phyloP scores from a whole-genome alignment of 2,329 filamentous ascomycete species.

The Elsinoe australis region DNA sequence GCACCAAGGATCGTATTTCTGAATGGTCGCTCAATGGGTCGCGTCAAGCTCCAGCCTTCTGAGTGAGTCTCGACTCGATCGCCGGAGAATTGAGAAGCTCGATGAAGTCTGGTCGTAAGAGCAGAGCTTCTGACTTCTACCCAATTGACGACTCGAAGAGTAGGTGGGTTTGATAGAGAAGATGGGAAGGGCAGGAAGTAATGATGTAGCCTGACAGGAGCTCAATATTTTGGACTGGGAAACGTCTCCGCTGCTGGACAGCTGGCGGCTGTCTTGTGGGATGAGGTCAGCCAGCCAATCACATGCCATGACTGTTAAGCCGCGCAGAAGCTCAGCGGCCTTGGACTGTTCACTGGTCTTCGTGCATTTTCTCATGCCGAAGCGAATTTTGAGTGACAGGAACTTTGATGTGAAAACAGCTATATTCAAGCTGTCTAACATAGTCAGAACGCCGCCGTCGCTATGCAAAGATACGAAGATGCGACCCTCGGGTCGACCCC shows the following conservation, averaged over 20 bases:
- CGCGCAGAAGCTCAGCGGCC: no score
- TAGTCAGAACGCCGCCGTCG: not conserved
- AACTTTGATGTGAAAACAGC: no score
- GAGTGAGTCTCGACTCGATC: not conserved
- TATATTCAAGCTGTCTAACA: no score
- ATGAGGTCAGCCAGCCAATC: conserved; percentile 17
- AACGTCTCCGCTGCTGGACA: conserved; percentile 8
- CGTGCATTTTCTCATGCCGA: not conserved
- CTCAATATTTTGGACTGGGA: conserved; percentile 9
- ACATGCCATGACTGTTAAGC: not conserved
- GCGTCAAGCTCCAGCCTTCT: not conserved
- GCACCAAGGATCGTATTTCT: no score
- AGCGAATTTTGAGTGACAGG: no score
- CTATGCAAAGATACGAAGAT: conserved; percentile 8
- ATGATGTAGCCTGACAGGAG: conserved; percentile 11
- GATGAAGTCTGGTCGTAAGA: not conserved
- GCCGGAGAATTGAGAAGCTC: not conserved
- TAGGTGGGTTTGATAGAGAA: not conserved
- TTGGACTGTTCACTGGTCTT: no score
- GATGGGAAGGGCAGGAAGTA: conserved; percentile 9
- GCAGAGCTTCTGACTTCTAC: not conserved
- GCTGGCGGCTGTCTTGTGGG: conserved; percentile 15
- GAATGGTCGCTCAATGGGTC: not conserved
- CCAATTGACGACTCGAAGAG: not conserved
- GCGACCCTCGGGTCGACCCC: no score